A percentile compares a stretch with the other conserved stretches of the same genome.
Conservation (phyloP, 345 rosid genomes). For the Hirschfeldia incana region DNA sequence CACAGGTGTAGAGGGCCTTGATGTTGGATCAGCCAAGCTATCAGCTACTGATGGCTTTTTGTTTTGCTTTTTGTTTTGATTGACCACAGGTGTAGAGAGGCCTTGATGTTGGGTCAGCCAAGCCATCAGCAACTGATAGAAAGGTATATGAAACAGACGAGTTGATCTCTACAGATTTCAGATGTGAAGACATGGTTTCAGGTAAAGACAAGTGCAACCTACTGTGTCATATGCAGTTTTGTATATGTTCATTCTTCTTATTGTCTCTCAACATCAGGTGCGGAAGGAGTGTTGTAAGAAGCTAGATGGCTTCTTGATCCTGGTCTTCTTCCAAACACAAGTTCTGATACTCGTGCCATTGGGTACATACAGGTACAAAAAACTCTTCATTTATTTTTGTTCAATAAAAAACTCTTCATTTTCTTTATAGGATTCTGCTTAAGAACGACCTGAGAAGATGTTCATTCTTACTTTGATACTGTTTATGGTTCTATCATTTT, state of each 20-base stretch:
- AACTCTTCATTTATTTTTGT: conserved; percentile 3
- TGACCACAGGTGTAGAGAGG: no score
- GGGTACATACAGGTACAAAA: conserved; percentile 79
- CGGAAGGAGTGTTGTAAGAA: conserved; percentile 68
- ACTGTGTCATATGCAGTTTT: no score
- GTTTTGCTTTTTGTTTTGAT: no score
- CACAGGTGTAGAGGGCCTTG: conserved; percentile 85
- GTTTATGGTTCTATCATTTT: conserved; percentile 25
- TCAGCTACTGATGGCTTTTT: no score
- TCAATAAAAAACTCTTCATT: no score
- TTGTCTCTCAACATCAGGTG: conserved; percentile 41
- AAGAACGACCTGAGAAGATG: neutral
- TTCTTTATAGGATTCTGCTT: neutral
- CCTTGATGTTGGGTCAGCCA: no score
- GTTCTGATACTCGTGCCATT: conserved; percentile 87
- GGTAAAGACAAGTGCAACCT: conserved; percentile 42
- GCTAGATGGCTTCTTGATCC: conserved; percentile 85
- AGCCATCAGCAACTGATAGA: conserved; percentile 70
- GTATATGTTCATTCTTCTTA: neutral
- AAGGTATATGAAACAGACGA: conserved; percentile 47
- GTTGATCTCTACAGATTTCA: conserved; percentile 78
- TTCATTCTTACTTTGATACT: neutral
- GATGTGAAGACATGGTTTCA: conserved; percentile 92
- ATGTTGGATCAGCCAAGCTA: conserved; percentile 46
- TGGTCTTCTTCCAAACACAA: conserved; percentile 83